These are phyloP conservation scores for Colletotrichum sp. DNA, from an alignment of 2,329 filamentous ascomycete species.

Conservation along the genomic window DNA sequence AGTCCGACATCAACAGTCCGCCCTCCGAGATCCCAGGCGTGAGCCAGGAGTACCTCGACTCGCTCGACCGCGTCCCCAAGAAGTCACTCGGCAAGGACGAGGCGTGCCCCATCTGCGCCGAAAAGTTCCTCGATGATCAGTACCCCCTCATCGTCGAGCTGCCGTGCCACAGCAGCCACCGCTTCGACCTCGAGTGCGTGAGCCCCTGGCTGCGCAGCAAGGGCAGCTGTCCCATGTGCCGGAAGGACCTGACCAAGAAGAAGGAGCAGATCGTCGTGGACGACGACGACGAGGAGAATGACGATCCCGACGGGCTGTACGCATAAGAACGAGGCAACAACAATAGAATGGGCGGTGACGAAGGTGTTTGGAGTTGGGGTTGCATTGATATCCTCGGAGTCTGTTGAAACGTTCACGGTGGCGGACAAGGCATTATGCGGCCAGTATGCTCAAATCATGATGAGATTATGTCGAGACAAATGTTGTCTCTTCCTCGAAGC, in stretches of 20 bases:
- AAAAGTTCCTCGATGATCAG: conserved; percentile 63
- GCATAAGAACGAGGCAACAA: conserved; percentile 25
- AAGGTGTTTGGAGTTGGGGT: conserved; percentile 3
- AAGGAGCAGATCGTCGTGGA: conserved; percentile 48
- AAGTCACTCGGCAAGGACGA: conserved; percentile 55
- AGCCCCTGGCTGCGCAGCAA: conserved; percentile 68
- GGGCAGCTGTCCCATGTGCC: conserved; percentile 68
- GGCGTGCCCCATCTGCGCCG: conserved; percentile 66
- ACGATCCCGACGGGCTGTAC: conserved; percentile 56
- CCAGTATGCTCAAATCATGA: neutral
- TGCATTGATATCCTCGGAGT: conserved; percentile 8
- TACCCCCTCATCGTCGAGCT: conserved; percentile 68
- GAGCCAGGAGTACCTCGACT: conserved; percentile 62
- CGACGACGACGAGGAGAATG: conserved; percentile 55
- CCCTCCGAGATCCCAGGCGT: conserved; percentile 59
- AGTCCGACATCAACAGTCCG: conserved; percentile 55
- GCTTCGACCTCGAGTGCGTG: conserved; percentile 71
- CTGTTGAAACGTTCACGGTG: neutral
- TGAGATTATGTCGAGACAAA: neutral
- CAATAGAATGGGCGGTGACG: neutral
- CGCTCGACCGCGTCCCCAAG: conserved; percentile 60
- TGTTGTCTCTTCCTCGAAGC: neutral
- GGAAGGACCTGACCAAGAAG: conserved; percentile 64
- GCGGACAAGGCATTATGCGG: neutral
- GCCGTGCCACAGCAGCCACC: conserved; percentile 62